Evolutionary conservation across 148 eudicot genomes (phyloP).

Genomic region (Silene uniflora): DNA sequence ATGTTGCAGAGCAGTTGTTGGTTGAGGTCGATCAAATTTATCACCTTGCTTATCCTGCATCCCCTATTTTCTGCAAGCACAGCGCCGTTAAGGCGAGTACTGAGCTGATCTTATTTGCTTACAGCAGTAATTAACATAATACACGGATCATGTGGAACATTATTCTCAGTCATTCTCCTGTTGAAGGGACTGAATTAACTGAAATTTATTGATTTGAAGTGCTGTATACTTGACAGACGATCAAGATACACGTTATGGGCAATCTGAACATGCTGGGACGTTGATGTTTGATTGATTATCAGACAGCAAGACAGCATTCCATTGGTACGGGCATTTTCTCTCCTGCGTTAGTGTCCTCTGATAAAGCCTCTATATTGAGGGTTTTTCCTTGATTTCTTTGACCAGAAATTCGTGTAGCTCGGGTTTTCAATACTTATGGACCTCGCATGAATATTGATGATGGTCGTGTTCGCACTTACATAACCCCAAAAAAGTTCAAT

Average conservation of each 20-base stretch:
- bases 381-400: slow-evolving; percentile 78
- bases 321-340: too few relatives aligned
- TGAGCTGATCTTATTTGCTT: too few relatives aligned
- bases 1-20: slow-evolving; percentile 79
- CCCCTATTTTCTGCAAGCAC: slow-evolving; percentile 92
- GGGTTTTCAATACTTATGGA: slow-evolving; percentile 96
- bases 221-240: slow-evolving; percentile 30
- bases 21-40: slow-evolving; percentile 93
- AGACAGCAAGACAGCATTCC: too few relatives aligned
- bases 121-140: background rate
- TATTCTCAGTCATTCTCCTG: too few relatives aligned
- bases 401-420: slow-evolving; percentile 83
- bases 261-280: slow-evolving; percentile 90
- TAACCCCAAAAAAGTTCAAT: slow-evolving; percentile 21
- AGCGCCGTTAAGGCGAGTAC: slow-evolving; percentile 80
- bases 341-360: too few relatives aligned
- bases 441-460: slow-evolving; percentile 98
- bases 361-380: too few relatives aligned
- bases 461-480: slow-evolving; percentile 91
- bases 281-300: background rate
- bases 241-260: too few relatives aligned
- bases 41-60: too few relatives aligned
- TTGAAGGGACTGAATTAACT: too few relatives aligned
- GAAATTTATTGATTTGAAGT: background rate
- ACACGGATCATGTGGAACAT: too few relatives aligned